phyloP scores from a whole-genome alignment of 1,139 yeast genomes.

The Zygotorulaspora mrakii region DNA sequence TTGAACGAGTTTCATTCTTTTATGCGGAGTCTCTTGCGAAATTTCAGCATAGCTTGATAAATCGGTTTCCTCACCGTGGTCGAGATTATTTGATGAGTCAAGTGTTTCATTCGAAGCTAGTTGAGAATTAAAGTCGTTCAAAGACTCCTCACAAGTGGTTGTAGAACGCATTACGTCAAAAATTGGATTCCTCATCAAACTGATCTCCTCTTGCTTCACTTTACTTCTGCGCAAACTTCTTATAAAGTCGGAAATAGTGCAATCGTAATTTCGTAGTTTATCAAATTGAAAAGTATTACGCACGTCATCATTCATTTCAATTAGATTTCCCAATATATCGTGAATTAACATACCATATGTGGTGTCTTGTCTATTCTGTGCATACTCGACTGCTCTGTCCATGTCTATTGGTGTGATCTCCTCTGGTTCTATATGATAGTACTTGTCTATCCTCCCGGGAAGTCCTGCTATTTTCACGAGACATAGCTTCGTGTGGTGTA shows the following conservation, averaged over 20 bases:
- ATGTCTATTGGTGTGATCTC: conserved; percentile 14
- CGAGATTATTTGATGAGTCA: conserved; percentile 8
- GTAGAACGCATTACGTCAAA: conserved; percentile 10
- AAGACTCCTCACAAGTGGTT: conserved; percentile 16
- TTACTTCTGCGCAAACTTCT: conserved; percentile 7
- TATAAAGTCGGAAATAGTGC: conserved; percentile 13
- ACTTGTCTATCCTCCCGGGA: conserved; percentile 5
- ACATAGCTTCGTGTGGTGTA: conserved; percentile 19
- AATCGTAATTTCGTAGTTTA: conserved; percentile 14
- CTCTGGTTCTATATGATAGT: conserved; percentile 12
- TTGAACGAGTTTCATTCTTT: neutral
- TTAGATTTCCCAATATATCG: conserved; percentile 22
- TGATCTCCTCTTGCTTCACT: neutral
- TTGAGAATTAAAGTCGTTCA: conserved; percentile 28
- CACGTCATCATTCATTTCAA: conserved; percentile 15
- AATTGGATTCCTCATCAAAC: conserved; percentile 15
- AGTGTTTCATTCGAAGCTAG: conserved; percentile 10
- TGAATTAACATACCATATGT: conserved; percentile 7
- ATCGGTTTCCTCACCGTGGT: conserved; percentile 12
- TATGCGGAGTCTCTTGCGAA: conserved; percentile 1
- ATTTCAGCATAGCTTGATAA: conserved; percentile 5
- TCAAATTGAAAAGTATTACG: conserved; percentile 21
- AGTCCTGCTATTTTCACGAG: conserved; percentile 22
- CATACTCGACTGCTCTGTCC: conserved; percentile 8
- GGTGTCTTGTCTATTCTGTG: conserved; percentile 1